Conservation (phyloP, 169 alveolate species). For the Cyclospora cayetanensis region DNA sequence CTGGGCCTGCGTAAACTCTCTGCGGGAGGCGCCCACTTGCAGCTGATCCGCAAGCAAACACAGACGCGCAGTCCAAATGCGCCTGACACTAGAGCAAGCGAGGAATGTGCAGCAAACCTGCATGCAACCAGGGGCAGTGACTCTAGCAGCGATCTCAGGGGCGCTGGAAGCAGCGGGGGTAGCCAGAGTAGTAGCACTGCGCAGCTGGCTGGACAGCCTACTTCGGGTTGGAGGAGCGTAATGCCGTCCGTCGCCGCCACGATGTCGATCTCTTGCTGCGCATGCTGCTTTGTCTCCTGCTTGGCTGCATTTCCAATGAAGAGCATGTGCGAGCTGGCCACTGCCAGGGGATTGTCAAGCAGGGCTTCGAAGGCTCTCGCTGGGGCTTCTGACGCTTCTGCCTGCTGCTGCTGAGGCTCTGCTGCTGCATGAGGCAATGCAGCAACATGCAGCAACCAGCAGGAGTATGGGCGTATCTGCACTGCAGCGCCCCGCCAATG, state of each 20-base stretch:
- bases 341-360: too few species aligned
- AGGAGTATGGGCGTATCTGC: background rate
- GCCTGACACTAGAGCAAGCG: too few species aligned
- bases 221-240: background rate
- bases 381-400: background rate
- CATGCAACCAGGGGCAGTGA: too few species aligned
- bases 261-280: background rate
- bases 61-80: too few species aligned
- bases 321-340: background rate
- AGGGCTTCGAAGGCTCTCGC: background rate
- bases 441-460: background rate
- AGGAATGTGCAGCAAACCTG: too few species aligned
- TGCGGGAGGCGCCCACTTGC: background rate
- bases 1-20: background rate
- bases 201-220: background rate
- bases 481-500: background rate
- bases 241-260: background rate
- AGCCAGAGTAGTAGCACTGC: background rate
- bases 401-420: background rate
- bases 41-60: too few species aligned
- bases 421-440: background rate
- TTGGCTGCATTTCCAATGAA: background rate
- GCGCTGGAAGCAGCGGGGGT: background rate
- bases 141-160: too few species aligned
- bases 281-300: background rate